phyloP scores from a whole-genome alignment of 352 stramenopile species.

The Globisporangium solare region DNA sequence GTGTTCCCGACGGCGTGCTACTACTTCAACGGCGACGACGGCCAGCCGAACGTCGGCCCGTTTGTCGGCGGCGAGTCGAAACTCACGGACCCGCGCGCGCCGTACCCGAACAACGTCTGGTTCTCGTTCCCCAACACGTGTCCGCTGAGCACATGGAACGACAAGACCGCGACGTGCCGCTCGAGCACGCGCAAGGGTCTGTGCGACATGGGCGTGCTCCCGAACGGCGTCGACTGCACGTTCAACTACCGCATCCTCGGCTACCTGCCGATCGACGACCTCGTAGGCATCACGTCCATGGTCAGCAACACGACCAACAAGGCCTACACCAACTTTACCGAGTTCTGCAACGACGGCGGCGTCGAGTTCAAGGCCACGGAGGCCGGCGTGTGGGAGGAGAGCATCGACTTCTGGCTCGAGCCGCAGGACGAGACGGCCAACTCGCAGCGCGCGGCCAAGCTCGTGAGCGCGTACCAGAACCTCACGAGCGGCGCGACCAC shows the following conservation, averaged over 20 bases:
- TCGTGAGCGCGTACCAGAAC: slow-evolving; percentile 57
- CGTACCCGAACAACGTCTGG: slow-evolving; percentile 52
- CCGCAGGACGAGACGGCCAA: slow-evolving; percentile 58
- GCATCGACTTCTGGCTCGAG: slow-evolving; percentile 66
- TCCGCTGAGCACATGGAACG: slow-evolving; percentile 41
- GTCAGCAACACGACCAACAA: slow-evolving; percentile 42
- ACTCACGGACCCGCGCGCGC: slow-evolving; percentile 27
- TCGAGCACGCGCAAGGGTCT: slow-evolving; percentile 37
- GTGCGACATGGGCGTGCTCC: slow-evolving; percentile 48
- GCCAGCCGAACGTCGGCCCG: slow-evolving; percentile 53
- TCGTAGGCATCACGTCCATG: slow-evolving; percentile 72
- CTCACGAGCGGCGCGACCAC: slow-evolving; percentile 31
- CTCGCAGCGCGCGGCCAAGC: slow-evolving; percentile 32
- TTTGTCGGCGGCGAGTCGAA: slow-evolving; percentile 51
- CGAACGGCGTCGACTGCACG: slow-evolving; percentile 55
- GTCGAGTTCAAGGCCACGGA: slow-evolving; percentile 52
- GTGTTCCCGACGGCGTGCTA: slow-evolving; percentile 48
- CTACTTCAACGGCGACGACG: slow-evolving; percentile 64
- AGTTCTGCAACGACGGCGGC: slow-evolving; percentile 59
- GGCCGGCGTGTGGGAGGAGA: slow-evolving; percentile 40
- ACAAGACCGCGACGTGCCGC: slow-evolving; percentile 46
- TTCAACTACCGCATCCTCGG: slow-evolving; percentile 62
- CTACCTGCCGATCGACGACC: slow-evolving; percentile 64
- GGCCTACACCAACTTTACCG: slow-evolving; percentile 49
- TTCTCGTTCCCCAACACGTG: slow-evolving; percentile 74